Base-by-base conservation (phyloP, 2,329 filamentous ascomycete species). In the Emmonsiellopsis sp. region DNA sequence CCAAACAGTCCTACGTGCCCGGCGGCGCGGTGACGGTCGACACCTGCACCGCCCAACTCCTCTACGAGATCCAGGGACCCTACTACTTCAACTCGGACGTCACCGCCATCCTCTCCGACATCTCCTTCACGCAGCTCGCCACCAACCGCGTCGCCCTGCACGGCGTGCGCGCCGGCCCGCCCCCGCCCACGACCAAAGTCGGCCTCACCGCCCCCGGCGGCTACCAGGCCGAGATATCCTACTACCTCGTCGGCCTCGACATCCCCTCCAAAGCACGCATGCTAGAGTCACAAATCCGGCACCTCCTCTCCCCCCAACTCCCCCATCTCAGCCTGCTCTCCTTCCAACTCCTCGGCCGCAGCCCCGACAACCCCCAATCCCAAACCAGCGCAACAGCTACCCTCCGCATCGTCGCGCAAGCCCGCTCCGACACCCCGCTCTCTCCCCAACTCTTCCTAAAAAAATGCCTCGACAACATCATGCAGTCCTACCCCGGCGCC, bases 41-140 rank as follows among this genome's bases (percentile, higher is more conserved):
- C 52, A 81, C 78, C 0, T 76, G 77, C 53, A 73, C 73, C 0
- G 76, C 73, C 3, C 79, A 81, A 55, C 65, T 80, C 2, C 59
- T 81, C 1, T 81, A 79, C 59, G 77, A 80, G 61, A 75, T 79
- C 13, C 77, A 79, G 58, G 78, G 78, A 5, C 76, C 75, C 0
- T 76, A 73, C 70, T 82, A 82, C 61, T 79, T 73, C 69, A 81
- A 81, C 65, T 76, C 74, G 0, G 79, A 82, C 57, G 79, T 81
- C 32, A 79, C 75, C 0, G 79, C 79, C 0, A 60, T 78, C 11
- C 65, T 82, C 11, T 67, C 73, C 46, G 67, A 73, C n/a, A 66
- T 81, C 38, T 73, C 70, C 54, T 78, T 84, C 55, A 73, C 79
- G 46, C 73, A 82, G 51, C 54, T 77, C 5, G 73, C 71, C 1